phyloP scores from a whole-genome alignment of 371 early-diverging fungal species.

The Lichtheimia hyalospora region DNA sequence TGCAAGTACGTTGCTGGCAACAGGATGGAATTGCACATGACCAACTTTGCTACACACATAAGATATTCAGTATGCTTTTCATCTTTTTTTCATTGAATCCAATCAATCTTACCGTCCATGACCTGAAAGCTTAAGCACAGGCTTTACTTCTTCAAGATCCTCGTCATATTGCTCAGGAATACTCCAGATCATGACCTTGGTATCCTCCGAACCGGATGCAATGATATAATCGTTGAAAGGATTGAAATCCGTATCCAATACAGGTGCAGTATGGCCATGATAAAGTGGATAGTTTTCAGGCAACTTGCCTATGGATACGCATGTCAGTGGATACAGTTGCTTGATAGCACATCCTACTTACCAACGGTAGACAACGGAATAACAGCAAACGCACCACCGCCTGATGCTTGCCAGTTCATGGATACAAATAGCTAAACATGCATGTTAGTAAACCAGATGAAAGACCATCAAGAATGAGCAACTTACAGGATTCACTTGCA shows the following conservation, averaged over 20 bases:
- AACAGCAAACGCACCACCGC: conserved; percentile 97
- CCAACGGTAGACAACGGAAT: conserved; percentile 82
- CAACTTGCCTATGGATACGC: conserved; percentile 65
- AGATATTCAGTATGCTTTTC: background rate
- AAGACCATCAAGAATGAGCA: conserved; percentile 1
- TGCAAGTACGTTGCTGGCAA: conserved; percentile 91
- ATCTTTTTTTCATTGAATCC: background rate
- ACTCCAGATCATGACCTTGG: conserved; percentile 94
- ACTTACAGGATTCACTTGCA: conserved; percentile 90
- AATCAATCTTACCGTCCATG: conserved; percentile 55
- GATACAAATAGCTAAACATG: conserved; percentile 73
- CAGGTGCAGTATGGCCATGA: conserved; percentile 91
- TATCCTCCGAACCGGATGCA: conserved; percentile 93
- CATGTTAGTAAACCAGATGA: background rate
- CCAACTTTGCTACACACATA: conserved; percentile 79
- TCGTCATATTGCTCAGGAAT: conserved; percentile 84
- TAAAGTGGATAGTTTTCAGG: conserved; percentile 85
- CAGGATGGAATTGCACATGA: conserved; percentile 95
- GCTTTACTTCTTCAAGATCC: conserved; percentile 57
- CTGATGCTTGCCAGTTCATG: conserved; percentile 94
- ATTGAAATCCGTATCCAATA: conserved; percentile 96
- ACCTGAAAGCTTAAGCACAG: conserved; percentile 64
- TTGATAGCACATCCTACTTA: conserved; percentile 25
- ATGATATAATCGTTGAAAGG: conserved; percentile 95
- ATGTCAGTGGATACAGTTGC: background rate